Evolutionary conservation across 176 grass and related monocot genomes (phyloP), one percentile per base, ranked within the genome.

Genomic region (Aegilops umbellulata): DNA sequence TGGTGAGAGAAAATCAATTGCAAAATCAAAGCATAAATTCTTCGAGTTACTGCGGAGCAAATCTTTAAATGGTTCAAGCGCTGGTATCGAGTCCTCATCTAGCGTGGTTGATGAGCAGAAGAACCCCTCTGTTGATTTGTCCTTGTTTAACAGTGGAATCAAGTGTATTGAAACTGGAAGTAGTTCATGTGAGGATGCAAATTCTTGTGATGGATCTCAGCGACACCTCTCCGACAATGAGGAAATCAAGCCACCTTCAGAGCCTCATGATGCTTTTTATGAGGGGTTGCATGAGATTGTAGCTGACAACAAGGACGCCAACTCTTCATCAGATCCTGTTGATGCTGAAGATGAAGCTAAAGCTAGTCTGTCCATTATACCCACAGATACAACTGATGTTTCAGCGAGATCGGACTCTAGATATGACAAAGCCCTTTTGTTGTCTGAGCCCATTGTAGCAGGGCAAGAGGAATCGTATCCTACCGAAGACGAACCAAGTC

Each of bases 41-140:
- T 94, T 94, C 51, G 86, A 92, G 63, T 74, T 83, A 31, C 76
- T 94, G 64, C 87, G 93, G 30, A 92, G 79, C 74, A 94, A 92
- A 76, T 87, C 90, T 57, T 36, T 66, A 65, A 90, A 90, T 76
- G 81, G 85, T 94, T 87, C 89, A 8, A 72, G 82, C 64, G 64
- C 79, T 83, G 27, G 72, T 72, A 60, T 71, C 14, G 88, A 88
- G 44, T 75, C 90, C 67, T 55, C 85, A 83, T 83, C 85, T 62
- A 64, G 72, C 25, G 77, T 86, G 10, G 66, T 62, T 88, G 85
- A 90, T 76, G 83, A 76, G 4, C 78, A 92, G 23, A 80, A 86
- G 30, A 86, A 47, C 82, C 26, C 87, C 73, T 75, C 65, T 88
- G 53, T 69, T 74, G 61, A 82, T 82, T 71, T 75, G 46, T 69